Conservation (phyloP, 169 alveolate genomes). For the Plasmodium gonderi region DNA sequence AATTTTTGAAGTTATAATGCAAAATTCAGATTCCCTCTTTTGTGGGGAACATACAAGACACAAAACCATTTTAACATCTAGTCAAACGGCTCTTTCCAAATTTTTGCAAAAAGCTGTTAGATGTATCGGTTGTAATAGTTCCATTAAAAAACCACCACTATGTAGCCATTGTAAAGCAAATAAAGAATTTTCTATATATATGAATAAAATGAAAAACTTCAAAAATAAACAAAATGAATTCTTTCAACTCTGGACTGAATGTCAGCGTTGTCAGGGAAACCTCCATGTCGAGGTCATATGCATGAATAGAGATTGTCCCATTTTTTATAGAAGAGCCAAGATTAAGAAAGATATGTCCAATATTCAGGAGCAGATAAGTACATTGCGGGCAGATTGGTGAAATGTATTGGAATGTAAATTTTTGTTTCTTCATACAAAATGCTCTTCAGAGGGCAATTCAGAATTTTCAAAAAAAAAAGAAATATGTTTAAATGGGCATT, state of each 20-base stretch:
- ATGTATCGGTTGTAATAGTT: constrained; percentile 95
- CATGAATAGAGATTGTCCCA: constrained; percentile 98
- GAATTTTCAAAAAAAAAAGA: too few species aligned
- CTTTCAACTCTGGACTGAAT: constrained; percentile 97
- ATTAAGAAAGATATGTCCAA: constrained; percentile 91
- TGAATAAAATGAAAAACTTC: constrained; percentile 88
- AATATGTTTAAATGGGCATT: too few species aligned
- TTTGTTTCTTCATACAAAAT: too few species aligned
- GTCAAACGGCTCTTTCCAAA: constrained; percentile 91
- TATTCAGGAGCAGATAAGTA: constrained; percentile 80
- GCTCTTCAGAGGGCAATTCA: too few species aligned
- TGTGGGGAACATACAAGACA: constrained; percentile 81
- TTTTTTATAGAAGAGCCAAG: constrained; percentile 96
- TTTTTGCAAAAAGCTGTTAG: constrained; percentile 91
- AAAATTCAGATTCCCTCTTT: constrained; percentile 93
- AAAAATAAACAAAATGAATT: constrained; percentile 91
- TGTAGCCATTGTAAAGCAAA: constrained; percentile 82
- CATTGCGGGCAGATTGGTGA: constrained; percentile 76
- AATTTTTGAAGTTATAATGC: constrained; percentile 93
- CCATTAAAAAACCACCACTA: constrained; percentile 82
- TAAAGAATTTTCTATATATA: constrained; percentile 79
- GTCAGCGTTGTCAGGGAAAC: constrained; percentile 98
- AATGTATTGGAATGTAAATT: too few species aligned
- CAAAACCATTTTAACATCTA: constrained; percentile 75
- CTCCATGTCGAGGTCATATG: constrained; percentile 96